These are phyloP conservation scores for Geosiphon pyriformis DNA, from an alignment of 192 early-diverging fungal genomes.

Conservation along the genomic window DNA sequence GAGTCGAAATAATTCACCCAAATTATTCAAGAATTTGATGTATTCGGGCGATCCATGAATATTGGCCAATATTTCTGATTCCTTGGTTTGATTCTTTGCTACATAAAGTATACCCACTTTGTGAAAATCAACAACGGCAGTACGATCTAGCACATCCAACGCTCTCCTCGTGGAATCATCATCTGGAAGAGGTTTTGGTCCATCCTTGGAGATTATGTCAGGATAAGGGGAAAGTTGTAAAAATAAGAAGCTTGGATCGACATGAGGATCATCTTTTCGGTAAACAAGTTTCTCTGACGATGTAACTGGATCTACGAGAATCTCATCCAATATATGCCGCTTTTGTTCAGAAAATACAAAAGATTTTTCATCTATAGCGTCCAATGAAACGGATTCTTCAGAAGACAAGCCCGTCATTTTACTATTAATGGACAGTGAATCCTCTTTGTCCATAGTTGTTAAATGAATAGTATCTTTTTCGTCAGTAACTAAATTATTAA, in stretches of 20 bases:
- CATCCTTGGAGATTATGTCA: conserved; percentile 51
- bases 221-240: conserved; percentile 72
- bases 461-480: background rate
- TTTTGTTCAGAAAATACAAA: conserved; percentile 29
- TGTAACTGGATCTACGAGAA: conserved; percentile 18
- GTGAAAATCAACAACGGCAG: conserved; percentile 86
- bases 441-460: conserved; percentile 28
- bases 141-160: conserved; percentile 79
- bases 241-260: conserved; percentile 57
- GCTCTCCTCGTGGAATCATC: conserved; percentile 72
- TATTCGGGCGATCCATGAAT: conserved; percentile 82
- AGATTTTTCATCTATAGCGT: background rate
- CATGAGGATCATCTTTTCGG: conserved; percentile 37
- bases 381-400: conserved; percentile 22
- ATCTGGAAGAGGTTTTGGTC: conserved; percentile 60
- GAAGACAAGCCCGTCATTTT: conserved; percentile 25
- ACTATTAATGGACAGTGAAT: conserved; percentile 15
- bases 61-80: conserved; percentile 85
- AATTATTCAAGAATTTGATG: conserved; percentile 71
- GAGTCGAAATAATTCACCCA: conserved; percentile 74
- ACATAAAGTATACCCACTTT: conserved; percentile 96
- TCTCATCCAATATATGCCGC: conserved; percentile 18
- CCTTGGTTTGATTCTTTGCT: conserved; percentile 75
- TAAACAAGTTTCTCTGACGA: conserved; percentile 9
- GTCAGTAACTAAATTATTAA: background rate